A percentile compares a stretch with the other conserved stretches of the same genome.
These are phyloP conservation scores for Cutaneotrichosporon sp. DNA, from an alignment of 1,284 basidiomycete genomes.

Conservation along the genomic window DNA sequence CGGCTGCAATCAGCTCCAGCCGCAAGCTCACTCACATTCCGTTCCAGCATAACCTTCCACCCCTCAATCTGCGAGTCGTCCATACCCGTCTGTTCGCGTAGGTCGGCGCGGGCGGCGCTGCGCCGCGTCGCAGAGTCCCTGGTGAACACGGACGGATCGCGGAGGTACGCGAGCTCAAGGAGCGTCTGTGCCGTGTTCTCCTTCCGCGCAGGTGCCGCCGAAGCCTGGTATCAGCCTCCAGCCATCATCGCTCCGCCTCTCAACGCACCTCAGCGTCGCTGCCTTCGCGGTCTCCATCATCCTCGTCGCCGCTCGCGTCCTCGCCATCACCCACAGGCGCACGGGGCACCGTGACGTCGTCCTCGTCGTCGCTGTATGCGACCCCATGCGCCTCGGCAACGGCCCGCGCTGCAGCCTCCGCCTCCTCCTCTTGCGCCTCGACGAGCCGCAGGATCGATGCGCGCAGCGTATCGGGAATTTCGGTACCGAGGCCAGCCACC, in stretches of 20 bases:
- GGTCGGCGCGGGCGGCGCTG: slow-evolving; percentile 59
- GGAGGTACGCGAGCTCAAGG: slow-evolving; percentile 69
- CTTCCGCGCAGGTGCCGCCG: not conserved
- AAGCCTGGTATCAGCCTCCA: not conserved
- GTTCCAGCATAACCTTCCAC: slow-evolving; percentile 78
- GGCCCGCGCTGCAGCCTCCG: slow-evolving; percentile 57
- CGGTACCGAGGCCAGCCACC: slow-evolving; percentile 51
- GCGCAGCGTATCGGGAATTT: slow-evolving; percentile 69
- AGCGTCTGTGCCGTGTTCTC: slow-evolving; percentile 54
- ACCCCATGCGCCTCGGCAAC: slow-evolving; percentile 35
- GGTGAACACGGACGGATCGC: slow-evolving; percentile 66
- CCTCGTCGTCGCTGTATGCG: slow-evolving; percentile 48
- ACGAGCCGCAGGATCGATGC: slow-evolving; percentile 69
- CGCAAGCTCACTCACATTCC: slow-evolving; percentile 58
- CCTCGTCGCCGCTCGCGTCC: slow-evolving; percentile 48
- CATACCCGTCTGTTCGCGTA: slow-evolving; percentile 62
- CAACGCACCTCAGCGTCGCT: slow-evolving; percentile 15
- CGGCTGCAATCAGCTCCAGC: slow-evolving; percentile 23
- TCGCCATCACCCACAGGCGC: slow-evolving; percentile 33
- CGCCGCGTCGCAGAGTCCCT: slow-evolving; percentile 67
- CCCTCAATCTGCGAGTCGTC: slow-evolving; percentile 77
- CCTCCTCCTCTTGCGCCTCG: slow-evolving; percentile 62
- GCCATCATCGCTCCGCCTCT: not conserved
- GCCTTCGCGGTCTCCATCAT: slow-evolving; percentile 21
- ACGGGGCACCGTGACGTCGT: slow-evolving; percentile 3